Percentiles rank a stretch among this genome's conserved stretches.
These are phyloP conservation scores for Trichomonas tenax DNA, from an alignment of 208 protist species.

Conservation along the genomic window DNA sequence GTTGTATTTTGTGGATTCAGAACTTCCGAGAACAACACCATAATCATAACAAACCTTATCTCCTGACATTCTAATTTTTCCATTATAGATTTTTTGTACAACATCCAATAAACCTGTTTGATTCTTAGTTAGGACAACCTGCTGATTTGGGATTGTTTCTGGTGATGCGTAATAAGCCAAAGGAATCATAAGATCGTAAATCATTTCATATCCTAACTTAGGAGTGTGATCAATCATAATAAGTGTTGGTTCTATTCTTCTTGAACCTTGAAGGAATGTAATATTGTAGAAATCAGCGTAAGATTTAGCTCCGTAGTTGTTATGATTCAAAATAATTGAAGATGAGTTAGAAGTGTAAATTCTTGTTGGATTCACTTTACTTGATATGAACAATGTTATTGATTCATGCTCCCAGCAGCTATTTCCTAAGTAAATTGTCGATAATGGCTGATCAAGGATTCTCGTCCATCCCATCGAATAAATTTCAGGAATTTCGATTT, in stretches of 20 bases:
- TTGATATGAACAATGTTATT: background rate
- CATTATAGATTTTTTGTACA: background rate
- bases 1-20: background rate
- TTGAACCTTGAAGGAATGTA: background rate
- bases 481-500: background rate
- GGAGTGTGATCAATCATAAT: background rate
- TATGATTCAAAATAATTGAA: background rate
- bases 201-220: background rate
- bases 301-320: background rate
- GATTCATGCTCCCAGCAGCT: background rate
- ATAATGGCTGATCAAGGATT: background rate
- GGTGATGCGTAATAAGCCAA: background rate
- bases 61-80: background rate
- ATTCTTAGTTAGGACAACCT: background rate
- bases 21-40: background rate
- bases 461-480: background rate
- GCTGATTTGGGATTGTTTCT: background rate
- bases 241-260: background rate
- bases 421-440: background rate
- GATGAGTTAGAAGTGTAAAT: background rate
- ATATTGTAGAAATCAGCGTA: background rate
- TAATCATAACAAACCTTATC: background rate
- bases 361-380: background rate
- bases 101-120: background rate
- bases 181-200: background rate